phyloP scores from a whole-genome alignment of 2,329 filamentous ascomycete species.

The Penicillium psychrosexuale region DNA sequence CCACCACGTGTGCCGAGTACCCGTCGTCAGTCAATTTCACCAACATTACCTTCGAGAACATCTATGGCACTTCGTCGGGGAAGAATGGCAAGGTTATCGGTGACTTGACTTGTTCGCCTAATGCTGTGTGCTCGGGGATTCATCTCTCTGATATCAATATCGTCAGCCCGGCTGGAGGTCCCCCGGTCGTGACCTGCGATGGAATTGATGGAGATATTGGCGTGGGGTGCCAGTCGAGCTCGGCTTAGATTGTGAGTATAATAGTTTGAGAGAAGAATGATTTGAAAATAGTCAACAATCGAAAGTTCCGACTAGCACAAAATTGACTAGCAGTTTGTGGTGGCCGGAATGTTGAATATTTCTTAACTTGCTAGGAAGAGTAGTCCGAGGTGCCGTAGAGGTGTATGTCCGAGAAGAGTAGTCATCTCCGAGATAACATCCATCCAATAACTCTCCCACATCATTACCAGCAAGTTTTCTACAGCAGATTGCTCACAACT shows the following conservation, averaged over 20 bases:
- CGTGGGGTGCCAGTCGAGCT: slow-evolving; percentile 34
- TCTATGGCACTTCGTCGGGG: slow-evolving; percentile 56
- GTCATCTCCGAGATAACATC: background rate
- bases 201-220: slow-evolving; percentile 44
- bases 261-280: too few species aligned
- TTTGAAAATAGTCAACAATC: background rate
- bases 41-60: slow-evolving; percentile 58
- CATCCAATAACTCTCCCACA: background rate
- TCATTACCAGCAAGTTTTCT: background rate
- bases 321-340: too few species aligned
- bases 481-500: background rate
- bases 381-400: background rate
- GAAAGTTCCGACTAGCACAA: background rate
- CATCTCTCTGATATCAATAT: slow-evolving; percentile 55
- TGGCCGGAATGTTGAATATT: too few species aligned
- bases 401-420: background rate
- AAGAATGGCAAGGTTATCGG: slow-evolving; percentile 56
- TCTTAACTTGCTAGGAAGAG: background rate
- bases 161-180: slow-evolving; percentile 48
- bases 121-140: slow-evolving; percentile 57
- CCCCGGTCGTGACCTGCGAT: slow-evolving; percentile 52
- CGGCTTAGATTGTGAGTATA: background rate
- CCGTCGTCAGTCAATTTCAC: slow-evolving; percentile 59
- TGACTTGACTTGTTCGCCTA: slow-evolving; percentile 55
- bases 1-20: slow-evolving; percentile 51